Evolutionary conservation across 129 eudicot species (phyloP), one percentile per base, ranked within the genome.

Genomic region (Tagetes erecta): DNA sequence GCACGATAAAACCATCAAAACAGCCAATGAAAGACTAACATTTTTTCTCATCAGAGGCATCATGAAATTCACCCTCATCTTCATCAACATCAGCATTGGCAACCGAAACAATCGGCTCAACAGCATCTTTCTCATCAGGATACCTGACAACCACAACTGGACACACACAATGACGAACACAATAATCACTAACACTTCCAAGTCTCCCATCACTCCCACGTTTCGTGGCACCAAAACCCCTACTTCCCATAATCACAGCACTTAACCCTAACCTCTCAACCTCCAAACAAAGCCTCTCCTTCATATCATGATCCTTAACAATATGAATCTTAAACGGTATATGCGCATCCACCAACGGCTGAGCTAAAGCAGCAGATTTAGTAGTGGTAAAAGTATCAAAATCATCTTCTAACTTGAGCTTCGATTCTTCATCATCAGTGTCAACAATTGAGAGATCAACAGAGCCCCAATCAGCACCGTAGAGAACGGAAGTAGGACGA

Each of bases 391-490:
- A 89, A 11, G 91, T 72, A 56, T 87, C 95, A 13, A 92, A 92
- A 13, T 92, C 95, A 5, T 86, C 86, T 52, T 92, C 98, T 0
- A 92, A 84, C 62, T 92, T 92, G 33, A 78, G 81, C 68, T 86
- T 84, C 0, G 83, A 59, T 80, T 78, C 84, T 44, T 84, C 78
- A 34, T 78, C 64, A 4, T 82, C 84, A 0, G 87, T 55, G 33
- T 82, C 88, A 12, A 80, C 83, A 20, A 83, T 71, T 14, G 92
- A 73, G 45, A 81, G 80, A 38, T 92, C 96, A 36, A 89, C 89
- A 35, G 95, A 92, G 45, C 98, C 98, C 98, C 98, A 92, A 6
- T 92, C 98, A 6, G 98, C 98, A 8, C 98, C 98, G 81, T 92
- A 92, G 8, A 92, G 96, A 58, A 92, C 98, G 46, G 98, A 92